These are phyloP conservation scores for Brettanomyces bruxellensis DNA, from an alignment of 805 yeast genomes.

Conservation along the genomic window DNA sequence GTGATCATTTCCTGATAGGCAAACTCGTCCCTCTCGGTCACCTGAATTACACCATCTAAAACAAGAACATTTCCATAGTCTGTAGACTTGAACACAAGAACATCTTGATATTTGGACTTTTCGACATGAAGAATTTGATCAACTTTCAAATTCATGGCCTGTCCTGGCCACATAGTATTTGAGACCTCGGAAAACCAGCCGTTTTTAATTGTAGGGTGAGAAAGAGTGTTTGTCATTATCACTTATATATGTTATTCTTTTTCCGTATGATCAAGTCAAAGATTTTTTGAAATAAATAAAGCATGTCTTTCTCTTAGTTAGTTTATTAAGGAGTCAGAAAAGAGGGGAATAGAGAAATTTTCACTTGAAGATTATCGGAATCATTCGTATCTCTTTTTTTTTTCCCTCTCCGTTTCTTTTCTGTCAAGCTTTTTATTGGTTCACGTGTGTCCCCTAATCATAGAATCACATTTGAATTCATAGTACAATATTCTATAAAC, in stretches of 20 bases:
- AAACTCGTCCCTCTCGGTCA: constrained; percentile 94
- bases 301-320: too few species aligned
- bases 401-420: too few species aligned
- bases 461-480: too few species aligned
- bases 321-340: too few species aligned
- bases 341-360: too few species aligned
- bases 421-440: too few species aligned
- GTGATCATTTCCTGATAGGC: constrained; percentile 98
- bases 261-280: too few species aligned
- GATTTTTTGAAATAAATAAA: too few species aligned
- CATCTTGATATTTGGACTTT: constrained; percentile 87
- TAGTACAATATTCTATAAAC: too few species aligned
- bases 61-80: constrained; percentile 94
- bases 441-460: too few species aligned
- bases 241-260: not conserved
- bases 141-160: constrained; percentile 88
- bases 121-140: constrained; percentile 80
- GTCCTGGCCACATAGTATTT: constrained; percentile 98
- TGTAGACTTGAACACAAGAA: constrained; percentile 84
- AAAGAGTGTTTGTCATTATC: not conserved
- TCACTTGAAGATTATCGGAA: too few species aligned
- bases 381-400: too few species aligned
- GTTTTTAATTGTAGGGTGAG: constrained; percentile 57
- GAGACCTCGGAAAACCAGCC: constrained; percentile 98
- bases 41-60: constrained; percentile 91